Conservation (phyloP, 139 green algal genomes). For the Tetradesmus lagerheimii region DNA sequence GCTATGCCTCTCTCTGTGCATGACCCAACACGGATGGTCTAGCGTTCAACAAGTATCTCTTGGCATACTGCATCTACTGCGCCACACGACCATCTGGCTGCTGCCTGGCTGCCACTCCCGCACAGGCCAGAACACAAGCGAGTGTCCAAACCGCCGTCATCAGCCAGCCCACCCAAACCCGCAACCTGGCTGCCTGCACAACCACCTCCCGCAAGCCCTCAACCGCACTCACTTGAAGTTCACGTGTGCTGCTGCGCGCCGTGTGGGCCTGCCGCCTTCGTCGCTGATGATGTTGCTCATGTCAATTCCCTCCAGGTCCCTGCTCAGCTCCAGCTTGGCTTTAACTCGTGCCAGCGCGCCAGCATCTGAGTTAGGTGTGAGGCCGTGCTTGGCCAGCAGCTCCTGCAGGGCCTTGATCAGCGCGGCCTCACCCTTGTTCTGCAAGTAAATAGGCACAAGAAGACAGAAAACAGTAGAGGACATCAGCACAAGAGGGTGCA, state of each 20-base stretch:
- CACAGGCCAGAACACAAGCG: neutral
- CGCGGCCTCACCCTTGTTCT: conserved; percentile 39
- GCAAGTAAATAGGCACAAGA: neutral
- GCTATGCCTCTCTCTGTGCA: neutral
- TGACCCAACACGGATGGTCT: too few species aligned
- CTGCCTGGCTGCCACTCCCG: neutral
- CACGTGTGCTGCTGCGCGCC: conserved; percentile 34
- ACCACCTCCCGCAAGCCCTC: neutral
- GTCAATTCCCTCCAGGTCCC: conserved; percentile 58
- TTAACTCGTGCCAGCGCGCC: neutral
- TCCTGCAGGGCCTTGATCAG: conserved; percentile 21
- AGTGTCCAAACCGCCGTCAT: neutral
- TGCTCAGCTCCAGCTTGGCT: conserved; percentile 40
- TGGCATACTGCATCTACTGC: neutral
- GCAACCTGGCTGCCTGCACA: neutral
- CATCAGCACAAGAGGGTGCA: too few species aligned
- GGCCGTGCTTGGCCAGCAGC: conserved; percentile 40
- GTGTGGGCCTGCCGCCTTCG: neutral
- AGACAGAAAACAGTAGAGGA: neutral
- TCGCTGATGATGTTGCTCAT: conserved; percentile 51
- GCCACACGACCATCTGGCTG: neutral
- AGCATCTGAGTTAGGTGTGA: conserved; percentile 13
- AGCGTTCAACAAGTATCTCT: too few species aligned
- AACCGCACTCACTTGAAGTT: conserved; percentile 33
- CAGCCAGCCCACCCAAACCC: neutral